Base-by-base conservation (phyloP, 257 asterid species). In the Solanum peruvianum region DNA sequence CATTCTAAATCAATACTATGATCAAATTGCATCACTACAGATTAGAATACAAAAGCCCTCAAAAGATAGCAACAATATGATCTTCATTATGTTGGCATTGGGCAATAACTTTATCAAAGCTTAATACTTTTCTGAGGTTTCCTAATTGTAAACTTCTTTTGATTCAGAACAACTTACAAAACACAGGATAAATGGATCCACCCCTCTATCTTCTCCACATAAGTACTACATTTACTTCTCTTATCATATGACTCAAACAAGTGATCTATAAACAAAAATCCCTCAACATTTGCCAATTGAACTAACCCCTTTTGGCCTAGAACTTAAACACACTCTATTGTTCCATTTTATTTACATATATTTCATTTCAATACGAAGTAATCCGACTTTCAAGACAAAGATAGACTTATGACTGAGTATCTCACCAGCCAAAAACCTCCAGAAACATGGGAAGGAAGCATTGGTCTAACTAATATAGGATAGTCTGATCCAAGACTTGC, bases 401-500 rank as follows among this genome's bases (percentile, higher is more conserved):
- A 58, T 39, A 80, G 31, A 25, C 14, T 18, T 33, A 0, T 12
- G 83, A 76, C n/a, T 42, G 37, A 39, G n/a, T 23, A 42, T 18
- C 92, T 91, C 83, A 97, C 99, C 98, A 97, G 94, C 98, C 99
- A 97, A 89, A 95, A 97, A 11, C 99, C 98, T 58, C 99, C 98
- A 85, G 97, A 94, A 41, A 97, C 99, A 88, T 97, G 98, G 73
- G 99, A 97, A 25, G 94, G 99, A 60, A 95, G 98, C 98, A 97
- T 95, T 42, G 98, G 87, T 83, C 90, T 93, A 67, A 94, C 93
- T 73, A 97, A 94, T 2, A 91, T 39, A 9, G 96, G 98, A 64
- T 88, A 72, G 21, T 87, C 92, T 41, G 93, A 82, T 37, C 92
- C 97, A 41, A 97, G 89, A 84, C 83, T 87, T 39, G 92, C 88